Base-by-base conservation (phyloP, 2,329 filamentous ascomycete species). In the Hymenoscyphus scutula region DNA sequence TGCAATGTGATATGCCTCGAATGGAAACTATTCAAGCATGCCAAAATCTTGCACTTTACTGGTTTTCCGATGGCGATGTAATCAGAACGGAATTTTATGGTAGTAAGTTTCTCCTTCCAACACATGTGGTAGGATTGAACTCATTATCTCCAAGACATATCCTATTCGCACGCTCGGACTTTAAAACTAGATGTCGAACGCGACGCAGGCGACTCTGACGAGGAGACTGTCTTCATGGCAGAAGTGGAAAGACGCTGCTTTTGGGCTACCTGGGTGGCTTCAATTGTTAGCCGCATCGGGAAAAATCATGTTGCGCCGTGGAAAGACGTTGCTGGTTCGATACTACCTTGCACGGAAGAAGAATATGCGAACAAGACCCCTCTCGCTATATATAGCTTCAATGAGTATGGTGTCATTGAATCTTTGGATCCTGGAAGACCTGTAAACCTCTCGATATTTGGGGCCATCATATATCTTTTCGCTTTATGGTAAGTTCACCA, bases 1-100 rank as follows among this genome's bases (percentile, higher is more conserved):
- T 62, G 37, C 63, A 67, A 38, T 62, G 61, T n/a, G 66, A 68
- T 37, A 19, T 64, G 32, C 63, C 63, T 27, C 55, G 61, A 13
- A 37, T 67, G 13, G 63, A 68, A 29, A 64, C 57, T 6, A 58
- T 68, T 10, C 65, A 65, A 53, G 63, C 66, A 11, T 67, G 63
- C 48, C 63, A 65, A 51, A 67, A 67, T 51, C 38, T 68, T 15
- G 56, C 53, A 8, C 38, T 65, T 23, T 68, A 65, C 48, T 68
- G 66, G 66, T 67, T 65, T 34, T 59, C 66, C 1, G 41, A 51
- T 30, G 63, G 65, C 15, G 54, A 67, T 53, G 41, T 54, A 13
- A 53, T 62, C 23, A 60, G 61, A 32, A 64, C 64, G 15, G 41
- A 65, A 54, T 62, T 68, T 15, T 63, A 64, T 56, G 41, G 41